Base-by-base conservation (phyloP, 2,329 filamentous ascomycete species). In the Trichoderma sp. region DNA sequence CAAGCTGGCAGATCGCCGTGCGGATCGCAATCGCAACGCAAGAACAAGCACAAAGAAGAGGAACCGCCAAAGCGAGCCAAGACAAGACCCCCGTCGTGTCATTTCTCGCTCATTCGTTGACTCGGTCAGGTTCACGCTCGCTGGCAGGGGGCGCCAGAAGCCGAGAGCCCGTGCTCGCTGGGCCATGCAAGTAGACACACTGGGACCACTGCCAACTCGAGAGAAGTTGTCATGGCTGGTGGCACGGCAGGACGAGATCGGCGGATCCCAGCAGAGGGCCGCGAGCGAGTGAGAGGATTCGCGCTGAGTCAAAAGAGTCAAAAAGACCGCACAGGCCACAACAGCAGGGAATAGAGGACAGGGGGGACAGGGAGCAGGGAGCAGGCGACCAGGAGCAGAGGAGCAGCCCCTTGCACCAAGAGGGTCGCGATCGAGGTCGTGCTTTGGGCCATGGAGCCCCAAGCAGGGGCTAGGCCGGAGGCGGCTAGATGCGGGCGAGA, bases 171-270 rank as follows among this genome's bases (percentile, higher is more conserved):
- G 62, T 64, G 62, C 62, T 64, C 54, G 34, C 44, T 47, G 45
- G 34, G 58, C 55, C 57, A 65, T 65, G 64, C 64, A 61, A 56
- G 57, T 59, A 56, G 57, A 62, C 57, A 65, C 56, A 60, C 55
- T 39, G 34, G 34, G 34, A 39, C 34, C 15, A 10, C 28, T 50
- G 50, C 24, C 34, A 52, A 45, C 21, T 52, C 43, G 30, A 34
- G 41, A 19, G 44, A 15, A 50, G 28, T 52, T 52, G 62, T 43
- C 41, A 58, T 50, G 52, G 43, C 43, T 21, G 12, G 45, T 44
- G 62, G 39, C 52, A 58, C 47, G 55, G 28, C 55, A 45, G 55
- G 44, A 44, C 48, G 43, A 43, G 64, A 65, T 65, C 64, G 64
- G 30, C 64, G 45, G 57, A 62, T 54, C 64, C 56, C 10, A 54